phyloP scores from a whole-genome alignment of 208 protist species.

The Trypanosoma mega region DNA sequence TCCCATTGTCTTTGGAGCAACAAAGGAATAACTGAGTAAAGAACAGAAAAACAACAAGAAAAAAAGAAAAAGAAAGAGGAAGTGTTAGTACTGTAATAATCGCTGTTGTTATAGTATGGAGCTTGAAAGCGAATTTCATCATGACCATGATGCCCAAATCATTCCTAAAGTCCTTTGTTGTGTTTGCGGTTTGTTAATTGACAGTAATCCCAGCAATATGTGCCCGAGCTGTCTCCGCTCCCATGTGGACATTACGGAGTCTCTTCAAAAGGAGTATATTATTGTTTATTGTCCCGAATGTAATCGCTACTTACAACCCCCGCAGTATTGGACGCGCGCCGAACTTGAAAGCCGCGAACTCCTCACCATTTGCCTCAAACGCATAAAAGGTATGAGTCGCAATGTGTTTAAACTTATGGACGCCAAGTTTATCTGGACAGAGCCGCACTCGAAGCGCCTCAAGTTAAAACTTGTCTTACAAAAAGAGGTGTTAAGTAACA shows the following conservation, averaged over 20 bases:
- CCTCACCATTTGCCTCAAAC: slow-evolving; percentile 97
- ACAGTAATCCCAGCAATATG: slow-evolving; percentile 99
- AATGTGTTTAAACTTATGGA: slow-evolving; percentile 96
- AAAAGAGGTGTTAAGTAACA: slow-evolving; percentile 95
- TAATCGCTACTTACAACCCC: slow-evolving; percentile 96
- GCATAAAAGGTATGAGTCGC: slow-evolving; percentile 93
- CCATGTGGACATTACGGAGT: slow-evolving; percentile 98
- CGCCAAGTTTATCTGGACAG: slow-evolving; percentile 99
- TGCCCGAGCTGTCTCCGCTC: slow-evolving; percentile 97
- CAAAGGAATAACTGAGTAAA: too few species aligned
- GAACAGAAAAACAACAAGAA: too few species aligned
- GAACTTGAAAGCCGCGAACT: slow-evolving; percentile 98
- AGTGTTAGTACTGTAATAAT: too few species aligned
- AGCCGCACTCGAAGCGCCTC: slow-evolving; percentile 98
- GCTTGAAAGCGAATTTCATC: slow-evolving; percentile 45
- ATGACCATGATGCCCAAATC: slow-evolving; percentile 17
- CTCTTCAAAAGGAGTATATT: slow-evolving; percentile 95
- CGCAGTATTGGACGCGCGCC: slow-evolving; percentile 95
- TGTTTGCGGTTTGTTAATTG: slow-evolving; percentile 94
- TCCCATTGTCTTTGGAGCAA: too few species aligned
- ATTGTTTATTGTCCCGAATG: slow-evolving; percentile 95
- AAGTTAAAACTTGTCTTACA: slow-evolving; percentile 99
- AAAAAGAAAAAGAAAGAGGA: too few species aligned
- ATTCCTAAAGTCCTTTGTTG: slow-evolving; percentile 95
- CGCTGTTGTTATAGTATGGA: too few species aligned